Conservation (phyloP, 2,329 filamentous ascomycete species). For the Orbilia quercus region DNA sequence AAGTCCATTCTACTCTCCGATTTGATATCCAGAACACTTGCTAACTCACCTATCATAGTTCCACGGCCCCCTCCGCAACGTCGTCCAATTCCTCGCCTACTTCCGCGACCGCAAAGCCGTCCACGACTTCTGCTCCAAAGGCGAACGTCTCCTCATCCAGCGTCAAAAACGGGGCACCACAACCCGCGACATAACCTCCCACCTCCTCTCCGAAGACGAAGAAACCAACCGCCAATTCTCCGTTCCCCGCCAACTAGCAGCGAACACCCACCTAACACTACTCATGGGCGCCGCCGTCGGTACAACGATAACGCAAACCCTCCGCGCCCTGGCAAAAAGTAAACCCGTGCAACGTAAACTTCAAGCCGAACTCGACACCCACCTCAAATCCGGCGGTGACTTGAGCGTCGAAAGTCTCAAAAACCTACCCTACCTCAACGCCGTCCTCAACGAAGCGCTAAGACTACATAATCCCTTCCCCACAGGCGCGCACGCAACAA, state of each 20-base stretch:
- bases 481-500: constrained; percentile 67
- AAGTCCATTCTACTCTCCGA: constrained; percentile 11
- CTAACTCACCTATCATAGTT: constrained; percentile 8
- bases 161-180: constrained; percentile 30
- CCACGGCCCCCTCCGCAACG: constrained; percentile 42
- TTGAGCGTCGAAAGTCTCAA: constrained; percentile 38
- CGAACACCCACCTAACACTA: constrained; percentile 38
- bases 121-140: constrained; percentile 26
- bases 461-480: constrained; percentile 67
- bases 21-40: too few species aligned
- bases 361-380: constrained; percentile 29
- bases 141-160: constrained; percentile 40
- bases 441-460: constrained; percentile 68
- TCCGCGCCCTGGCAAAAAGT: constrained; percentile 23
- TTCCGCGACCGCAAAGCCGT: constrained; percentile 25
- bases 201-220: constrained; percentile 37
- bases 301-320: constrained; percentile 39
- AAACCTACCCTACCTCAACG: constrained; percentile 67
- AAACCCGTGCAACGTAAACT: constrained; percentile 37
- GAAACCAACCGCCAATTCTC: constrained; percentile 44
- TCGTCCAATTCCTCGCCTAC: constrained; percentile 35
- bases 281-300: constrained; percentile 29
- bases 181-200: constrained; percentile 40
- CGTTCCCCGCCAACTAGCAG: constrained; percentile 40
- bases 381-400: constrained; percentile 37